Conservation (phyloP, 2,329 filamentous ascomycete genomes). For the Colletotrichum higginsianum region DNA sequence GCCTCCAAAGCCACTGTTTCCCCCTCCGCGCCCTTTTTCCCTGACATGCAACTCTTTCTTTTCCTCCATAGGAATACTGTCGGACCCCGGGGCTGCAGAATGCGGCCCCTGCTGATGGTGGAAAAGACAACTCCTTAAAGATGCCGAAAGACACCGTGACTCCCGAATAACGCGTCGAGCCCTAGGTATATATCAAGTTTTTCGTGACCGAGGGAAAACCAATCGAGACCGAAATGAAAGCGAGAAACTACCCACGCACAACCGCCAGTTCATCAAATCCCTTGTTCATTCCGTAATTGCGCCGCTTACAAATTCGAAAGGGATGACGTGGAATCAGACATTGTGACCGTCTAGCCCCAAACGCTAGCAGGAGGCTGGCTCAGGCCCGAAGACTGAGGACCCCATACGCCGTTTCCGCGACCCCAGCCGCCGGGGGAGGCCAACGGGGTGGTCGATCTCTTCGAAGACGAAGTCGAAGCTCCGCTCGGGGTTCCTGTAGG, state of each 20-base stretch:
- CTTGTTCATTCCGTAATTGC: slow-evolving; percentile 19
- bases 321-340: not conserved
- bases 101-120: slow-evolving; percentile 40
- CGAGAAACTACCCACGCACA: slow-evolving; percentile 33
- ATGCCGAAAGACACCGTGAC: slow-evolving; percentile 43
- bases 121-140: slow-evolving; percentile 42
- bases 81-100: slow-evolving; percentile 42
- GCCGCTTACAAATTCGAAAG: slow-evolving; percentile 16
- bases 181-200: slow-evolving; percentile 44
- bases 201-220: slow-evolving; percentile 41
- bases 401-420: slow-evolving; percentile 87
- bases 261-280: slow-evolving; percentile 18
- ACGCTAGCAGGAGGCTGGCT: slow-evolving; percentile 89
- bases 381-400: slow-evolving; percentile 79
- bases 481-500: slow-evolving; percentile 73
- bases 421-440: slow-evolving; percentile 92
- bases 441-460: slow-evolving; percentile 90
- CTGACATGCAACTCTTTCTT: slow-evolving; percentile 39
- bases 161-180: slow-evolving; percentile 40
- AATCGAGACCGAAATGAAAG: slow-evolving; percentile 40
- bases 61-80: slow-evolving; percentile 38
- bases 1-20: slow-evolving; percentile 19
- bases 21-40: slow-evolving; percentile 18
- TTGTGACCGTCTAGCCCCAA: slow-evolving; percentile 77
- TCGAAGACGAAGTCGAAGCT: slow-evolving; percentile 66